Conservation (phyloP, 106 monocot genomes). For the Dioscorea zingiberensis region DNA sequence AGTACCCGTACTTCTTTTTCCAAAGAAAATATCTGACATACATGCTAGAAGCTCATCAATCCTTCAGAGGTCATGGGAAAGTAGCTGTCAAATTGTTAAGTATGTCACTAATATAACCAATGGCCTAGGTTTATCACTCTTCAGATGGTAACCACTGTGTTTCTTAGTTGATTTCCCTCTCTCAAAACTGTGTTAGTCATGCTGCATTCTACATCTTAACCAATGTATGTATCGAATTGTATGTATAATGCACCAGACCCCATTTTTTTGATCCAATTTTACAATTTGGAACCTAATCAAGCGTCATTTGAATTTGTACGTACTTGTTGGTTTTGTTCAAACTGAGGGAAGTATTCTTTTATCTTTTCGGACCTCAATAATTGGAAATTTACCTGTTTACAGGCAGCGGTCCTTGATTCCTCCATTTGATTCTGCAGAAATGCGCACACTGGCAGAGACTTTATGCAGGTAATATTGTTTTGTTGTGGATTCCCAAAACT, state of each 20-base stretch:
- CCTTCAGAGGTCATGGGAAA: too few relatives aligned
- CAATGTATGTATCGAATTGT: background rate
- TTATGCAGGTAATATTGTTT: constrained; percentile 48
- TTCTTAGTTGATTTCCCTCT: too few relatives aligned
- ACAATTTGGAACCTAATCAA: background rate
- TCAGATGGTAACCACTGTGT: too few relatives aligned
- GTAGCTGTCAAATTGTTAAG: too few relatives aligned
- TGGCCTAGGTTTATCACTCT: too few relatives aligned
- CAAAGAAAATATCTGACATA: too few relatives aligned
- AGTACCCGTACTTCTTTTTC: too few relatives aligned
- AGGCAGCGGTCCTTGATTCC: constrained; percentile 60
- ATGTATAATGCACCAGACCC: background rate
- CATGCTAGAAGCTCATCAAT: too few relatives aligned
- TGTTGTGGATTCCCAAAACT: background rate
- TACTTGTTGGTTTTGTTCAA: background rate
- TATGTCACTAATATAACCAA: too few relatives aligned
- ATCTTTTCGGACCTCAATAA: background rate
- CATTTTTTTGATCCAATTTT: background rate
- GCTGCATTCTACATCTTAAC: background rate
- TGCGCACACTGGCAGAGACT: constrained; percentile 54
- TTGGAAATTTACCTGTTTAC: constrained; percentile 9
- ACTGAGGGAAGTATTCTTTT: background rate
- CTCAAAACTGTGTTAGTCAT: too few relatives aligned
- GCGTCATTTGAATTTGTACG: too few relatives aligned
- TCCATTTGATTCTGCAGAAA: constrained; percentile 66